These are phyloP conservation scores for Mallotus repandus DNA, from an alignment of 441 rosid genomes.

Conservation along the genomic window DNA sequence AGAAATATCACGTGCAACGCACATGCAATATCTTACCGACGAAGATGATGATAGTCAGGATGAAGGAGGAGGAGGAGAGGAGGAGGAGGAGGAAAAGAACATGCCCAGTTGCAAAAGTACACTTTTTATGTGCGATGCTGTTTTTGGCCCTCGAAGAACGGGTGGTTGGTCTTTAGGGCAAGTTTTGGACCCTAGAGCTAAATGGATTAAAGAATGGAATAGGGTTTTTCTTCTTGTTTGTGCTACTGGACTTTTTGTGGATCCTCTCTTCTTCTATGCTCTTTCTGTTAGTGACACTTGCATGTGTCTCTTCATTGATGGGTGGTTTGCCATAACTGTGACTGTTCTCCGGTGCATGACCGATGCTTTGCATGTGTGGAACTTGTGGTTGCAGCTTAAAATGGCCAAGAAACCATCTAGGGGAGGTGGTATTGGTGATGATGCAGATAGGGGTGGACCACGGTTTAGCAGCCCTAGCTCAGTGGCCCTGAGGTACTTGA, in stretches of 20 bases:
- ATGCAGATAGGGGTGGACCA: neutral
- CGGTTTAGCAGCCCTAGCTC: constrained; percentile 12
- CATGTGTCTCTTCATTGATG: constrained; percentile 81
- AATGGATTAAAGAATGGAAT: constrained; percentile 89
- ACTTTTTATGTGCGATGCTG: constrained; percentile 23
- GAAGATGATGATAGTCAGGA: constrained; percentile 22
- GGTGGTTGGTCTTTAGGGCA: constrained; percentile 48
- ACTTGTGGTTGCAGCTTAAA: constrained; percentile 76
- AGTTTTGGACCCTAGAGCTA: constrained; percentile 74
- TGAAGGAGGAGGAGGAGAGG: constrained; percentile 23
- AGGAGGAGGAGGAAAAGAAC: constrained; percentile 26
- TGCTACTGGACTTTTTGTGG: constrained; percentile 78
- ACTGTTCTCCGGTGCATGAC: constrained; percentile 92
- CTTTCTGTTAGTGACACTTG: constrained; percentile 64
- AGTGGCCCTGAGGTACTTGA: constrained; percentile 32
- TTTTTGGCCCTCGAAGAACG: constrained; percentile 22
- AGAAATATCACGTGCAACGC: constrained; percentile 34
- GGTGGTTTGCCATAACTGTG: constrained; percentile 87
- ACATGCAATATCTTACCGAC: constrained; percentile 36
- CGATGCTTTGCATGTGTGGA: constrained; percentile 79
- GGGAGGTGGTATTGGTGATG: neutral
- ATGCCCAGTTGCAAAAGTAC: constrained; percentile 3
- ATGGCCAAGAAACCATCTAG: constrained; percentile 40
- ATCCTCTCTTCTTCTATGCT: constrained; percentile 88
- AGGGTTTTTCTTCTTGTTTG: constrained; percentile 72